Conservation (phyloP, 345 rosid species). For the Durio zibethinus region DNA sequence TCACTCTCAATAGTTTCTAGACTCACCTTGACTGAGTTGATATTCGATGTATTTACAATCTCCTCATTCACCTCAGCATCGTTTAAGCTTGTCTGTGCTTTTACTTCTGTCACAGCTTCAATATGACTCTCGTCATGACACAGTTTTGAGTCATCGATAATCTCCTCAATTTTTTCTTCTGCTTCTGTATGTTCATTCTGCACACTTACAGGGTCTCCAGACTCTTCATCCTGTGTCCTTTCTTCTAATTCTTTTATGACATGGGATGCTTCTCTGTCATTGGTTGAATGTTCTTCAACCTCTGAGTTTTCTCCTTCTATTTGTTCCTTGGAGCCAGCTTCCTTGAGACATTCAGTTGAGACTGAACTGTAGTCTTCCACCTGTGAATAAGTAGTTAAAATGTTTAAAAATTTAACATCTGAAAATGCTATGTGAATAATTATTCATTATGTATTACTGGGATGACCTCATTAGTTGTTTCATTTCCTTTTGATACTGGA, state of each 20-base stretch:
- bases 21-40: neutral
- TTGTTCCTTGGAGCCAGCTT: slow-evolving; percentile 24
- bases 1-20: neutral
- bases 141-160: neutral
- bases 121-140: slow-evolving; percentile 11
- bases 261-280: slow-evolving; percentile 14
- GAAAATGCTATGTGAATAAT: neutral
- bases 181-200: neutral
- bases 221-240: slow-evolving; percentile 14
- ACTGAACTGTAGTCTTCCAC: slow-evolving; percentile 9
- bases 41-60: neutral
- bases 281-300: slow-evolving; percentile 20
- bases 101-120: slow-evolving; percentile 2
- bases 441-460: neutral
- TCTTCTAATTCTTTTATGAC: slow-evolving; percentile 13
- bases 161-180: neutral
- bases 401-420: neutral
- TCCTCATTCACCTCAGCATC: slow-evolving; percentile 17
- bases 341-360: slow-evolving; percentile 17
- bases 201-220: neutral
- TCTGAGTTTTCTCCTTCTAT: slow-evolving; percentile 12
- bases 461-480: neutral
- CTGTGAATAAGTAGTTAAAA: neutral
- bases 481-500: slow-evolving; percentile 12
- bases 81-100: slow-evolving; percentile 16